phyloP scores from a whole-genome alignment of 345 rosid species.

The Psidium guajava region DNA sequence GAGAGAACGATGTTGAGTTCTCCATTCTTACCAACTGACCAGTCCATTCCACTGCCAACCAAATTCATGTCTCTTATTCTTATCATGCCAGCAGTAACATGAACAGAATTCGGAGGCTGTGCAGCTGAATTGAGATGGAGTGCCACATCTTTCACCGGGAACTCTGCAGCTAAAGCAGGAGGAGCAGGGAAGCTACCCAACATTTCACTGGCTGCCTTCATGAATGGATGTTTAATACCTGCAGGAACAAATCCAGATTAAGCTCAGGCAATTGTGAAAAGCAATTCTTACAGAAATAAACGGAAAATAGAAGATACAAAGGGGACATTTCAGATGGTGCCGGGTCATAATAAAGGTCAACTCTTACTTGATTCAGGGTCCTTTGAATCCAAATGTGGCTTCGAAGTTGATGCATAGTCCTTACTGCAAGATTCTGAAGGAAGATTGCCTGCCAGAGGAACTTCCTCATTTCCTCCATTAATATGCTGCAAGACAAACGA shows the following conservation, averaged over 20 bases:
- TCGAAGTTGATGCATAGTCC: slow-evolving; percentile 45
- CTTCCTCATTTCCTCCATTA: slow-evolving; percentile 31
- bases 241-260: slow-evolving; percentile 2
- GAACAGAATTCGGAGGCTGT: slow-evolving; percentile 63
- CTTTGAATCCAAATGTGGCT: slow-evolving; percentile 27
- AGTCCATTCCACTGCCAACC: slow-evolving; percentile 28
- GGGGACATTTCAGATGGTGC: background rate
- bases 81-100: slow-evolving; percentile 69
- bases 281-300: background rate
- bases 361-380: slow-evolving; percentile 49
- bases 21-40: slow-evolving; percentile 54
- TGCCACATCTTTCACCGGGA: slow-evolving; percentile 51
- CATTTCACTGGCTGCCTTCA: slow-evolving; percentile 72
- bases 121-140: slow-evolving; percentile 37
- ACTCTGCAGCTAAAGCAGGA: slow-evolving; percentile 63
- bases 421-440: slow-evolving; percentile 16
- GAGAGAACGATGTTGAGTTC: slow-evolving; percentile 44
- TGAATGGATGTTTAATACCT: slow-evolving; percentile 54
- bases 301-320: background rate
- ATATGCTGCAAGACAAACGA: slow-evolving; percentile 17
- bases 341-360: background rate
- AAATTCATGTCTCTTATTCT: slow-evolving; percentile 40
- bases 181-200: slow-evolving; percentile 60
- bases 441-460: slow-evolving; percentile 15
- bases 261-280: background rate